Evolutionary conservation across 352 stramenopile species (phyloP).

Genomic region (Globisporangium ultimum): DNA sequence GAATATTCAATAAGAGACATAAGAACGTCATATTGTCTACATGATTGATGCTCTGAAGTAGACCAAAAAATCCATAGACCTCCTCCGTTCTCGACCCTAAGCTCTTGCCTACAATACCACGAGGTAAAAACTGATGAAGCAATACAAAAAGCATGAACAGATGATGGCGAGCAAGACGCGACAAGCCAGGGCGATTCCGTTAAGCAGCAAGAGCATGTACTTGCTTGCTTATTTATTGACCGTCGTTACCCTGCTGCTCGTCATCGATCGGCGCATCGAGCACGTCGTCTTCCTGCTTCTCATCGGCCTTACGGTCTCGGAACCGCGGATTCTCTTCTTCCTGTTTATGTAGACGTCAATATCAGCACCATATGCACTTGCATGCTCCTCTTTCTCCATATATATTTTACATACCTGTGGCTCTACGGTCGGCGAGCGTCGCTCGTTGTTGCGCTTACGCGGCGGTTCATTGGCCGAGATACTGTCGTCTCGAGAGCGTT

Average conservation of each 20-base stretch:
- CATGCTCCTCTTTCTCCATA: background rate
- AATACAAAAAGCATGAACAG: too few species aligned
- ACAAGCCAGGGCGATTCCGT: too few species aligned
- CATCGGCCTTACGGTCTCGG: conserved; percentile 35
- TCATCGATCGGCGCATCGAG: conserved; percentile 7
- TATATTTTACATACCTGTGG: conserved; percentile 11
- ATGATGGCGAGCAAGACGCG: too few species aligned
- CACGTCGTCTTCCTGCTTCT: conserved; percentile 22
- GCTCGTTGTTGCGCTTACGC: conserved; percentile 28
- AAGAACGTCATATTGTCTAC: background rate
- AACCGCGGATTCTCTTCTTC: conserved; percentile 64
- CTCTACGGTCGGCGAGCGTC: conserved; percentile 17
- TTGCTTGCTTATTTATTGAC: too few species aligned
- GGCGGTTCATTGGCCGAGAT: conserved; percentile 35
- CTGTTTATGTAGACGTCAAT: conserved; percentile 6
- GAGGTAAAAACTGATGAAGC: too few species aligned
- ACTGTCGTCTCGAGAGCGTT: conserved; percentile 60
- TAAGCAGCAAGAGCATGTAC: too few species aligned
- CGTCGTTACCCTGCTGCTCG: too few species aligned
- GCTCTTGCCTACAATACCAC: too few species aligned
- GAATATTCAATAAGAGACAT: too few species aligned
- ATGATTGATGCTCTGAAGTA: background rate
- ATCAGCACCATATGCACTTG: background rate
- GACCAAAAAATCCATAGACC: too few species aligned
- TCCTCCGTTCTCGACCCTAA: too few species aligned